Evolutionary conservation across 108 stramenopile species (phyloP).

Genomic region (Fragilaria crotonensis): DNA sequence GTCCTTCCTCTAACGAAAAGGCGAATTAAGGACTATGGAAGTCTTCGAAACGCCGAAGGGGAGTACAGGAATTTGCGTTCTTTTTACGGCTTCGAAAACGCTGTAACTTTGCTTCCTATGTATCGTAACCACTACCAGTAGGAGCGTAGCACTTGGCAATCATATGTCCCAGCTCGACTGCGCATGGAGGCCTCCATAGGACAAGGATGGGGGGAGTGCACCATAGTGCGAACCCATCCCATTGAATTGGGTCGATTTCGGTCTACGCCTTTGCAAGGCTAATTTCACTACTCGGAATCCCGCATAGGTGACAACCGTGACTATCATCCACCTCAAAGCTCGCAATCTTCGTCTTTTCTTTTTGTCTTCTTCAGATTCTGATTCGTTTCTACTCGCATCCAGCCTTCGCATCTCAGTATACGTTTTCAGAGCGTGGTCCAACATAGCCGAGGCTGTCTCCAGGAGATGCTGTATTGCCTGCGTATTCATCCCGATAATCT

Average conservation of each 20-base stretch:
- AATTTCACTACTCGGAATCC: too few relatives aligned
- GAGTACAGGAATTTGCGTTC: not conserved
- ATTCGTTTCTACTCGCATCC: constrained; percentile 18
- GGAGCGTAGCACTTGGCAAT: not conserved
- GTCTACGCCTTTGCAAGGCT: too few relatives aligned
- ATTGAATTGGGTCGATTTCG: too few relatives aligned
- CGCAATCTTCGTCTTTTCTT: constrained; percentile 45
- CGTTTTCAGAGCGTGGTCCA: constrained; percentile 60
- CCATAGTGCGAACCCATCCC: too few relatives aligned
- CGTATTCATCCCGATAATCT: constrained; percentile 80
- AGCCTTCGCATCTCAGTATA: constrained; percentile 56
- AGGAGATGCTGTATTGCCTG: constrained; percentile 65
- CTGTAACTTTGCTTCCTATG: too few relatives aligned
- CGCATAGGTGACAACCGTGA: constrained; percentile 46
- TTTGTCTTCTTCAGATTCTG: constrained; percentile 32
- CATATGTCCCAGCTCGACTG: too few relatives aligned
- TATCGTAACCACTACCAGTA: too few relatives aligned
- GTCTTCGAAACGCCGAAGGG: not conserved
- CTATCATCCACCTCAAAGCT: constrained; percentile 63
- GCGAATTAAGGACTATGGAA: not conserved
- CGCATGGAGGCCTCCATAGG: too few relatives aligned
- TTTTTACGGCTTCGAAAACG: not conserved
- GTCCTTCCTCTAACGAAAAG: not conserved
- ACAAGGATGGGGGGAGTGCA: too few relatives aligned
- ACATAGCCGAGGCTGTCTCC: constrained; percentile 55